phyloP scores from a whole-genome alignment of 495 filamentous ascomycete species.

The Tuber borchii region DNA sequence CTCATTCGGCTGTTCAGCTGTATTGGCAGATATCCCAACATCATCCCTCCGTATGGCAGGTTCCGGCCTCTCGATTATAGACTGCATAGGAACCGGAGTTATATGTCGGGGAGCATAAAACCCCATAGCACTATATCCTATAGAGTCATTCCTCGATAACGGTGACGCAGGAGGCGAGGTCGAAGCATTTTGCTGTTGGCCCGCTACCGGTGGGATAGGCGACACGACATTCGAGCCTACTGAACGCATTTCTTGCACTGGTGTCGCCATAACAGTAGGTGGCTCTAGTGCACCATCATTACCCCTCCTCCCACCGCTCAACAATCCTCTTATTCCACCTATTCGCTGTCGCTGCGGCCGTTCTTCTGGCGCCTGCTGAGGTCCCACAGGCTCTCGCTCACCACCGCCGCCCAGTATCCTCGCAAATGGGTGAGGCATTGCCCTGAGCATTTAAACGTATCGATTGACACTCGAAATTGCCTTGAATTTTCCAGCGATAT shows the following conservation, averaged over 20 bases:
- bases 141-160: not conserved
- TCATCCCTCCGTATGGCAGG: conserved; percentile 7
- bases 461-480: conserved; percentile 10
- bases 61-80: conserved; percentile 18
- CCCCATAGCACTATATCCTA: not conserved
- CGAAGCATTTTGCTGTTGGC: not conserved
- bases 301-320: conserved; percentile 19
- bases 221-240: conserved; percentile 27
- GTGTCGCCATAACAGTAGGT: not conserved
- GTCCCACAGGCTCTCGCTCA: conserved; percentile 7
- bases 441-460: not conserved
- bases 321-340: conserved; percentile 26
- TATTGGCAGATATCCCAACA: not conserved
- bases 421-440: conserved; percentile 25
- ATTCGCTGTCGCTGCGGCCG: not conserved
- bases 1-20: not conserved
- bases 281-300: conserved; percentile 22
- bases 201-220: conserved; percentile 2
- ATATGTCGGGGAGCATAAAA: not conserved
- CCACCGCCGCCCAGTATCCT: conserved; percentile 18
- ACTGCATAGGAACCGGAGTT: conserved; percentile 7
- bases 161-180: not conserved
- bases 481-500: conserved; percentile 8
- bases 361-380: not conserved
- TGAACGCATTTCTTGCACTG: conserved; percentile 31